These are phyloP conservation scores for Arachnomyces sp. DNA, from an alignment of 2,329 filamentous ascomycete species.

Conservation along the genomic window DNA sequence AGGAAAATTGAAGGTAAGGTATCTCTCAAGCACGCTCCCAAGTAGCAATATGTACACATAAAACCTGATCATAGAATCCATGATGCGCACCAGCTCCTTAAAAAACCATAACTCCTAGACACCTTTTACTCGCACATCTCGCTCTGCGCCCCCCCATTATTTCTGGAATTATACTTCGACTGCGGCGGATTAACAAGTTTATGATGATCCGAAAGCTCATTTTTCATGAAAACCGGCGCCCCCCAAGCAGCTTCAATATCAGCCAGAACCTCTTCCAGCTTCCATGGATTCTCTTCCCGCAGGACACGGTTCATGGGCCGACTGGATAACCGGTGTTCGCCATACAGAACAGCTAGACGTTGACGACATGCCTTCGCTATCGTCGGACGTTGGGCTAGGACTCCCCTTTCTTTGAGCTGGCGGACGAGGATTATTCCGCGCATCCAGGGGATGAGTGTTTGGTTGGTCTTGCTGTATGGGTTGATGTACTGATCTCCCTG, in stretches of 20 bases:
- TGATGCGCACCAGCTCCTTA: too few species aligned
- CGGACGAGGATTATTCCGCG: slow-evolving; percentile 33
- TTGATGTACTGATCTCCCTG: slow-evolving; percentile 13
- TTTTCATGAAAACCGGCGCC: slow-evolving; percentile 21
- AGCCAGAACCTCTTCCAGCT: slow-evolving; percentile 19
- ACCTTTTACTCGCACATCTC: too few species aligned
- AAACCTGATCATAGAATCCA: too few species aligned
- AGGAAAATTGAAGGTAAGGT: too few species aligned
- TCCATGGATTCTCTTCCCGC: slow-evolving; percentile 29
- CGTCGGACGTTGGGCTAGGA: slow-evolving; percentile 22
- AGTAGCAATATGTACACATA: too few species aligned
- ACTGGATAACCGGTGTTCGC: slow-evolving; percentile 21
- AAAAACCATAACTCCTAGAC: too few species aligned
- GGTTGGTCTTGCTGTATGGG: slow-evolving; percentile 11
- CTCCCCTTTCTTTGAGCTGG: slow-evolving; percentile 27
- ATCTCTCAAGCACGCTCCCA: too few species aligned
- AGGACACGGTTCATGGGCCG: slow-evolving; percentile 28
- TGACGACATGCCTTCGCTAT: slow-evolving; percentile 27
- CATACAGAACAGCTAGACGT: slow-evolving; percentile 31
- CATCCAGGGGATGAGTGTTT: slow-evolving; percentile 29
- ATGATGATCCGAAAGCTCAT: slow-evolving; percentile 14
- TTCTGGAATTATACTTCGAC: too few species aligned
- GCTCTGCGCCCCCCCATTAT: too few species aligned
- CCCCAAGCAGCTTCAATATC: slow-evolving; percentile 31
- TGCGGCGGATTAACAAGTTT: slow-evolving; percentile 11